Conservation (phyloP, 2,329 filamentous ascomycete genomes). For the Parasarocladium wereldwijsianum region DNA sequence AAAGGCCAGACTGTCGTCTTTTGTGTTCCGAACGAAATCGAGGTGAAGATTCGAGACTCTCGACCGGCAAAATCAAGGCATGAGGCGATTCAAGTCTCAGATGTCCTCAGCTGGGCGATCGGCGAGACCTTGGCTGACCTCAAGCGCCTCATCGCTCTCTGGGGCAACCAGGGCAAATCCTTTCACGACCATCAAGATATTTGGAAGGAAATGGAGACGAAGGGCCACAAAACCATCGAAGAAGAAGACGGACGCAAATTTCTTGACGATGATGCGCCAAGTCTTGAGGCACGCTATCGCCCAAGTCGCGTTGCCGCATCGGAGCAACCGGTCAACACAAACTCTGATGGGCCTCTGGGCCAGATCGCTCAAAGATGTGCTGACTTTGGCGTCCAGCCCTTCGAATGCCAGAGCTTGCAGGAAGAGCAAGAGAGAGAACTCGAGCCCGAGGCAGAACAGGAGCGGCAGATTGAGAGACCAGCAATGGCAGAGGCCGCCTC, state of each 20-base stretch:
- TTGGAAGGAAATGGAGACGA: constrained; percentile 15
- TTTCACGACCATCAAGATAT: constrained; percentile 25
- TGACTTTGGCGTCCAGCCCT: constrained; percentile 7
- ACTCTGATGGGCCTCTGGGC: not conserved
- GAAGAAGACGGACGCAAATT: constrained; percentile 21
- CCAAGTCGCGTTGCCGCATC: too few relatives aligned
- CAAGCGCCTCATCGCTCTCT: constrained; percentile 36
- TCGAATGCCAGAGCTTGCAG: constrained; percentile 20
- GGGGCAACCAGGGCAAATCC: constrained; percentile 43
- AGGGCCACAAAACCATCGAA: constrained; percentile 7
- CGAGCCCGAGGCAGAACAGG: constrained; percentile 43
- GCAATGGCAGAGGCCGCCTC: constrained; percentile 23
- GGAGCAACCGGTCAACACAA: too few relatives aligned
- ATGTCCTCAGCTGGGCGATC: constrained; percentile 45
- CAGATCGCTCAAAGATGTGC: not conserved
- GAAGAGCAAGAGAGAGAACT: constrained; percentile 57
- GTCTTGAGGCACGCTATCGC: constrained; percentile 34
- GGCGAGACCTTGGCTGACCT: constrained; percentile 37
- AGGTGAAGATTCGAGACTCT: constrained; percentile 29
- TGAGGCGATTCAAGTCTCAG: constrained; percentile 19
- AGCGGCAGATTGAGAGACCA: constrained; percentile 37
- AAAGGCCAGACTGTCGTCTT: constrained; percentile 52
- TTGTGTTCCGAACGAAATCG: constrained; percentile 42
- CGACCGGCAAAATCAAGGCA: not conserved
- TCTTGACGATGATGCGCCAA: constrained; percentile 37